phyloP scores from a whole-genome alignment of 2,329 filamentous ascomycete genomes.

The Trichoderma sp. region DNA sequence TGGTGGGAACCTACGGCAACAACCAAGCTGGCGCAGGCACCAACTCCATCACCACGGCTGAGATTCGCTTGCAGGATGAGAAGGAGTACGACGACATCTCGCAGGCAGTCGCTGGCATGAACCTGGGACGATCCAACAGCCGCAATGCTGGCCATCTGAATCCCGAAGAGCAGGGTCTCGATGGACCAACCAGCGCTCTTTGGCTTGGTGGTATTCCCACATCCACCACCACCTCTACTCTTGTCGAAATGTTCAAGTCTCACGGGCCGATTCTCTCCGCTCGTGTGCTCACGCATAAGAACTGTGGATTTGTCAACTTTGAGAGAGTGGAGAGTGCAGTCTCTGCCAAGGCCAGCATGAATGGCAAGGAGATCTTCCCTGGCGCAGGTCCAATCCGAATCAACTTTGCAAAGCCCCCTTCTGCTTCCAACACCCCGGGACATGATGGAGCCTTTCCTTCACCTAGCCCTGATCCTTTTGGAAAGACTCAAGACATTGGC shows the following conservation, averaged over 20 bases:
- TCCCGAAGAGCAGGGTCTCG: constrained; percentile 74
- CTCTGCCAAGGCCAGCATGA: constrained; percentile 80
- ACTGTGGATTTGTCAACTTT: constrained; percentile 98
- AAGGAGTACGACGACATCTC: constrained; percentile 77
- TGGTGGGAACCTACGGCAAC: constrained; percentile 71
- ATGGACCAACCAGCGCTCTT: constrained; percentile 86
- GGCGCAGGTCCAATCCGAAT: constrained; percentile 92
- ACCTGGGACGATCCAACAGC: constrained; percentile 64
- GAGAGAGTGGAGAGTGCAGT: constrained; percentile 88
- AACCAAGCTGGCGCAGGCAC: constrained; percentile 66
- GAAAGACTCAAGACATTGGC: constrained; percentile 51
- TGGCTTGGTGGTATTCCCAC: constrained; percentile 98
- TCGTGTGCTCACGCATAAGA: constrained; percentile 94
- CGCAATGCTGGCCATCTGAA: constrained; percentile 66
- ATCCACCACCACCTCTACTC: constrained; percentile 90
- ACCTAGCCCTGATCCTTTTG: constrained; percentile 84
- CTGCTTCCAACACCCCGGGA: constrained; percentile 83
- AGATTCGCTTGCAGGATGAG: constrained; percentile 71
- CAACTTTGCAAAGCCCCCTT: constrained; percentile 95
- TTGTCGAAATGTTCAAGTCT: constrained; percentile 93
- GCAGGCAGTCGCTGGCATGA: constrained; percentile 79
- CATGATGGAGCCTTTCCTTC: constrained; percentile 85
- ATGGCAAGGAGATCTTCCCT: constrained; percentile 97
- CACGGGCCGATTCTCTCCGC: constrained; percentile 90
- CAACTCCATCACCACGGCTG: constrained; percentile 70